A percentile compares a stretch with the other conserved stretches of the same genome.
These are phyloP conservation scores for Hemisphaericaspora xylanilytica DNA, from an alignment of 1,139 yeast species.

Conservation along the genomic window DNA sequence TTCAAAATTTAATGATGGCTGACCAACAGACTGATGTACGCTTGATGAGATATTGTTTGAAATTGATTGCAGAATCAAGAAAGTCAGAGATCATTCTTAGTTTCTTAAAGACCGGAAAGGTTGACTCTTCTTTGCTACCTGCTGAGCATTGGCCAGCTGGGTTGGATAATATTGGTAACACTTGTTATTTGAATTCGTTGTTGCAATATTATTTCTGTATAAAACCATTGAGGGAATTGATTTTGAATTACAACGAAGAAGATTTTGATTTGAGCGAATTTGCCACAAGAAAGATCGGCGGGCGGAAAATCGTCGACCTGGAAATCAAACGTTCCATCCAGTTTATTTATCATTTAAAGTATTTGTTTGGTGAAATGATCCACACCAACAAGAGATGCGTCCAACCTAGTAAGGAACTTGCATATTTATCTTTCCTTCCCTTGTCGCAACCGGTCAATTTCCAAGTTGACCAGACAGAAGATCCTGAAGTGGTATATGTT, in stretches of 20 bases:
- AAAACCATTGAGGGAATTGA: slow-evolving; percentile 70
- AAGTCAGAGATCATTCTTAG: slow-evolving; percentile 53
- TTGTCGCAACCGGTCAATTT: slow-evolving; percentile 66
- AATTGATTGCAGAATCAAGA: slow-evolving; percentile 44
- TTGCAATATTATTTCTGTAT: slow-evolving; percentile 87
- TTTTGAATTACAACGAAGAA: slow-evolving; percentile 51
- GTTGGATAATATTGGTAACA: slow-evolving; percentile 88
- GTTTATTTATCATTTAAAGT: slow-evolving; percentile 69
- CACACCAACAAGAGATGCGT: slow-evolving; percentile 62
- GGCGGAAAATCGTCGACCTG: slow-evolving; percentile 66
- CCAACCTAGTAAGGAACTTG: slow-evolving; percentile 79
- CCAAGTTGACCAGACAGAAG: slow-evolving; percentile 18
- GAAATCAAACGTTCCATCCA: slow-evolving; percentile 82
- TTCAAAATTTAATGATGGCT: slow-evolving; percentile 39
- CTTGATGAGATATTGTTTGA: slow-evolving; percentile 49
- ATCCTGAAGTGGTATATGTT: slow-evolving; percentile 12
- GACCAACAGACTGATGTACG: slow-evolving; percentile 34
- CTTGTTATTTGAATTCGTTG: slow-evolving; percentile 88
- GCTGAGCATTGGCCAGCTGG: slow-evolving; percentile 84
- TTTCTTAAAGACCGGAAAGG: slow-evolving; percentile 54
- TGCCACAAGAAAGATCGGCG: slow-evolving; percentile 70
- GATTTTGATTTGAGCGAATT: slow-evolving; percentile 14
- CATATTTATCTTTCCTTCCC: slow-evolving; percentile 83
- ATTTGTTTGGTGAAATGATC: slow-evolving; percentile 68
- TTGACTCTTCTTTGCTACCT: slow-evolving; percentile 61